Base-by-base conservation (phyloP, 2,329 filamentous ascomycete species). In the Talaromyces sp. region DNA sequence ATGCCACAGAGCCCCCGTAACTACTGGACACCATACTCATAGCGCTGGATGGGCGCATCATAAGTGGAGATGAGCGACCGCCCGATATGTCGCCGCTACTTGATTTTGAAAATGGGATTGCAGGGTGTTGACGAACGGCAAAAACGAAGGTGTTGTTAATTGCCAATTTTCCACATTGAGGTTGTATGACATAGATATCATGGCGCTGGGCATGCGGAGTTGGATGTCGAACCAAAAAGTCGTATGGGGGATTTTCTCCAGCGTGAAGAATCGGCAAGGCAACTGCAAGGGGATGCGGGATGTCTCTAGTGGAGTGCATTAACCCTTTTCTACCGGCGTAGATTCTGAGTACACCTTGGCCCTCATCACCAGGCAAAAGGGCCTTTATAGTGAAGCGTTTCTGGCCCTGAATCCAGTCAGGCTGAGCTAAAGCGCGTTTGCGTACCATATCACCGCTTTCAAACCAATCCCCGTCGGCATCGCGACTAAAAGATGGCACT, bases 131-230 rank as follows among this genome's bases (percentile, higher is more conserved):
- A 52, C 94, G 90, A 62, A 99, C 89, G 57, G 90, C 90, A 74
- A 99, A 99, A 29, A 99, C 93, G 71, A 97, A 99, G 0, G 94
- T 99, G 72, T 99, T 97, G 79, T 97, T 97, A 59, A 96, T 81
- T 1, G 91, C 92, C 29, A 99, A 81, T 27, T 88, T 86, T 65
- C 88, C 84, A 73, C 94, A 99, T 74, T 99, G 95, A 1, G 95
- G 94, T 71, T 97, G 94, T 51, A 92, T 90, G 64, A 99, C 90
- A 74, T 99, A 99, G 61, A 99, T 87, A 72, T 99, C 94, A 74
- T 99, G 92, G 48, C 93, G 86, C 71, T 96, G 92, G n/a, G 94
- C 94, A 73, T 99, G 94, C 9, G 94, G 94, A 2, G 94, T 99
- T 8, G 95, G 95, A 72, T 99, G 94, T 4, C 94, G 86, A 43